Base-by-base conservation (phyloP, 768 basidiomycete species). In the Daedaleopsis sinensis region DNA sequence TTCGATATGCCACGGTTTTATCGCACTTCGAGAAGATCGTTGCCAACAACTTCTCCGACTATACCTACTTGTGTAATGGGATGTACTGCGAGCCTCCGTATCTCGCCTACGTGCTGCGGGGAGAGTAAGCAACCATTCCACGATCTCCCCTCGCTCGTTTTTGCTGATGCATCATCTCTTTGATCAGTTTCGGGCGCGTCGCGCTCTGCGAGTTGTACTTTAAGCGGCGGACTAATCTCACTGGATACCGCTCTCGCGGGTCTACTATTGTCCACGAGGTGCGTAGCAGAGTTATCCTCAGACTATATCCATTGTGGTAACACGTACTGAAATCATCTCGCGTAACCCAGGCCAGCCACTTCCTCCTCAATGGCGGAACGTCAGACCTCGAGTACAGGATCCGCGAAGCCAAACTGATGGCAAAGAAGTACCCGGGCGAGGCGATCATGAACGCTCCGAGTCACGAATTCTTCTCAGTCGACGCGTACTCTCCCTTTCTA, bases 311-410 rank as follows among this genome's bases (percentile, higher is more conserved):
- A 8, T 13, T 37, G 27, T 32, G n/a, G 27, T 32, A 3, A 3
- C 7, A 32, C 27, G 7, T 32, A 32, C 7, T 32, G 3, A 32
- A 3, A 7, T 32, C 7, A 7, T 32, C 7, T 32, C 27, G 27
- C 27, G 7, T 3, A 32, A 32, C 3, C 11, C 46, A 57, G 58
- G 73, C 75, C 5, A 79, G 77, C 23, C 80, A 81, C 66, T 82
- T 80, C 70, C 73, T 70, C 23, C 58, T 27, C 10, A 78, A 77
- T 58, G 79, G 73, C 39, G 75, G 73, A 24, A 80, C 81, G 5
- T 58, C 76, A 12, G 78, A 81, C 63, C 70, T 77, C 53, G 78
- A 68, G 1, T 82, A 80, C 52, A 78, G 79, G 53, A 79, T 80
- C 63, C 65, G 67, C 13, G 70, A 60, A n/a, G 74, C 74, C 43